These are phyloP conservation scores for Candida railenensis DNA, from an alignment of 805 yeast genomes.

Conservation along the genomic window DNA sequence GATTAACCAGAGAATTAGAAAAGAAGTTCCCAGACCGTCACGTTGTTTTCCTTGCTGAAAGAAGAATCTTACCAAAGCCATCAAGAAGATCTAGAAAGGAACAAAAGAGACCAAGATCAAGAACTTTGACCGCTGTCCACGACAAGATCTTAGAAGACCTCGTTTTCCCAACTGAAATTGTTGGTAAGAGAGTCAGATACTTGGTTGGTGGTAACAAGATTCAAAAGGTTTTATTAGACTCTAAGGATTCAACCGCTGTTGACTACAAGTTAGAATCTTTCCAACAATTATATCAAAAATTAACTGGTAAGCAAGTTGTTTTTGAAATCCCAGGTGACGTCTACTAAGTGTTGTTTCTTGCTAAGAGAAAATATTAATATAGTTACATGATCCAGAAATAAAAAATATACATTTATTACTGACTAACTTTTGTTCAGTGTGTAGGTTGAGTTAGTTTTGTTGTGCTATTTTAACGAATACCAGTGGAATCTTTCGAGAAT, in stretches of 20 bases:
- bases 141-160: slow-evolving; percentile 98
- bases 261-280: slow-evolving; percentile 99
- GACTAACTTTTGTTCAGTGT: background rate
- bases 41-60: slow-evolving; percentile 98
- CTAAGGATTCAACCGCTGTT: slow-evolving; percentile 94
- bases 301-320: slow-evolving; percentile 99
- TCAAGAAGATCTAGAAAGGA: slow-evolving; percentile 89
- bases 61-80: slow-evolving; percentile 99
- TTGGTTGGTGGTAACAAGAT: slow-evolving; percentile 98
- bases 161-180: slow-evolving; percentile 99
- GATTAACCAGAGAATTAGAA: slow-evolving; percentile 98
- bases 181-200: slow-evolving; percentile 99
- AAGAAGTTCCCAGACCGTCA: slow-evolving; percentile 99
- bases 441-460: background rate
- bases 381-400: slow-evolving; percentile 1
- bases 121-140: slow-evolving; percentile 98
- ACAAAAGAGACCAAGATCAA: slow-evolving; percentile 99
- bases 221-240: slow-evolving; percentile 96
- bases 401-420: slow-evolving; percentile 1
- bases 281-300: slow-evolving; percentile 97
- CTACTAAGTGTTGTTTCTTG: slow-evolving; percentile 25
- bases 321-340: slow-evolving; percentile 76
- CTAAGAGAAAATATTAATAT: slow-evolving; percentile 1
- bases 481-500: too few relatives aligned
- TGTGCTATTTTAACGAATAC: too few relatives aligned